Conservation (phyloP, 2,329 filamentous ascomycete species). For the Monilinia polystroma region DNA sequence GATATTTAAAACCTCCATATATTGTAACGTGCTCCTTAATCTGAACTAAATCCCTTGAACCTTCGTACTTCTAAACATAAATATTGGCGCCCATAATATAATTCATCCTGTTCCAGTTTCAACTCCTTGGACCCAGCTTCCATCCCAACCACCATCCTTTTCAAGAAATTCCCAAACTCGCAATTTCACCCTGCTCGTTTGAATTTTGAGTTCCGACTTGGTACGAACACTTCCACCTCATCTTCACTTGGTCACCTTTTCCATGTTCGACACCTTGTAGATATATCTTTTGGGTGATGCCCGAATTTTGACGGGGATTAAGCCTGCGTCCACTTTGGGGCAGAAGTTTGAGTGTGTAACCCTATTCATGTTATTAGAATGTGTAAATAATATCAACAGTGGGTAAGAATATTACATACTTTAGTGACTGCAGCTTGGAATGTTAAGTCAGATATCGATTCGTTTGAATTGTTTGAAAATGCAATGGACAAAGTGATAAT, state of each 20-base stretch:
- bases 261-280: constrained; percentile 68
- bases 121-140: background rate
- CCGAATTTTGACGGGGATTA: constrained; percentile 64
- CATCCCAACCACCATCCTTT: background rate
- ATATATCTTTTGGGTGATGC: constrained; percentile 78
- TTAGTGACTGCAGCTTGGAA: constrained; percentile 94
- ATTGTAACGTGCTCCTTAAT: constrained; percentile 4
- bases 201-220: constrained; percentile 63
- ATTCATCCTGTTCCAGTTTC: background rate
- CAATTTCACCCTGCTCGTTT: constrained; percentile 82
- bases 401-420: constrained; percentile 49
- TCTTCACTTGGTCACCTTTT: constrained; percentile 77
- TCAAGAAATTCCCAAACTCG: constrained; percentile 72
- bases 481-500: constrained; percentile 69
- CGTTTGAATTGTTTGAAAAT: constrained; percentile 79
- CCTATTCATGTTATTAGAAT: constrained; percentile 50
- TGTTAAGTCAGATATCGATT: constrained; percentile 74
- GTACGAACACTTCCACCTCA: constrained; percentile 87
- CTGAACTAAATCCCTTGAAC: constrained; percentile 11
- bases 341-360: constrained; percentile 75
- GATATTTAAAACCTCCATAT: constrained; percentile 1
- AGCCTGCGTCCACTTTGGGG: constrained; percentile 82
- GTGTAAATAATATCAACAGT: constrained; percentile 19
- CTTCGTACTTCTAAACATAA: constrained; percentile 9
- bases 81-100: background rate